Base-by-base conservation (phyloP, 768 basidiomycete genomes). In the Crucibulum laeve region DNA sequence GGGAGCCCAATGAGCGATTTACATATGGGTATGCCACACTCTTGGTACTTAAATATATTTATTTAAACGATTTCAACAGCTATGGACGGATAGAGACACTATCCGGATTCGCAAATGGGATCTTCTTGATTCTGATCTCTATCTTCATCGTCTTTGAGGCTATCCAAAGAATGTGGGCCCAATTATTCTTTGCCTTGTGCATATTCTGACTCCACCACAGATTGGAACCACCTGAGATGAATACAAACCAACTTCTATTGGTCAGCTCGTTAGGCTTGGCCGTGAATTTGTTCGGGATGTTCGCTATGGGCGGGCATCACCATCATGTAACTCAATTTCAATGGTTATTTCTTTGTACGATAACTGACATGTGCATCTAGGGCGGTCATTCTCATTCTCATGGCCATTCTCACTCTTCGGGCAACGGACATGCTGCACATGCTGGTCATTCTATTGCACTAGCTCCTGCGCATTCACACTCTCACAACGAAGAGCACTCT, bases 121-220 rank as follows among this genome's bases (percentile, higher is more conserved):
- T 96, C 47, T 95, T 95, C 60, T 70, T 93, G 3, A 84, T 95
- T 48, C 66, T 95, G 38, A 96, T 98, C 45, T 97, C 94, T 2
- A 83, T 98, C 48, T 99, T 98, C 62, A 99, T 99, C 59, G 85
- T 98, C 26, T 97, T 99, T 48, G 96, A 99, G 66, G 96, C 94
- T 2, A 82, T 98, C 32, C 92, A 98, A 64, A 77, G 96, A 52
- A 76, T 99, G 90, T 95, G 56, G 57, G 76, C 63, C 15, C 18
- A 5, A 25, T 8, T 4, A 4, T 19, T 26, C 18, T 40, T 18
- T 5, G 3, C n/a, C 21, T 25, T 26, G 22, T 10, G 17, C 37
- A 34, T 25, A 11, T 7, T 15, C 41, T 36, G 25, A 17, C 40
- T 21, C 25, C n/a, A 21, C 37, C 15, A 36, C 32, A 94, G 91